phyloP scores from a whole-genome alignment of 129 eudicot species.

The Heracleum sosnowskyi region DNA sequence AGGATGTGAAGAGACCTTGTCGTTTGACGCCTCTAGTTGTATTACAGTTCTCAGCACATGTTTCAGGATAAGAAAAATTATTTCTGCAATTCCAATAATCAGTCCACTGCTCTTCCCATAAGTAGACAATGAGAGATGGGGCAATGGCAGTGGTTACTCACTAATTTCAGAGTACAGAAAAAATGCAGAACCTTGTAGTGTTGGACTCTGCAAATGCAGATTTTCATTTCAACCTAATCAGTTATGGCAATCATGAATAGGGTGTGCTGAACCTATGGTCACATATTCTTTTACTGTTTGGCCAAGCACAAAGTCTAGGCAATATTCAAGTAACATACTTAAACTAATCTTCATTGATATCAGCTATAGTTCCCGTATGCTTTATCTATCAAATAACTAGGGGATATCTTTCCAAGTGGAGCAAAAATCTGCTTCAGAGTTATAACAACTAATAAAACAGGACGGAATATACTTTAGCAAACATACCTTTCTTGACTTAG shows the following conservation, averaged over 20 bases:
- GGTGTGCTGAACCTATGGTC: background rate
- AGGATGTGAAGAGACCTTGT: too few species aligned
- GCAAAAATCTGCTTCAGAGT: background rate
- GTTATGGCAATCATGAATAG: background rate
- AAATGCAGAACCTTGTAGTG: background rate
- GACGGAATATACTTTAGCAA: background rate
- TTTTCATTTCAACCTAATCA: background rate
- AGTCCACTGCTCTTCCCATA: too few species aligned
- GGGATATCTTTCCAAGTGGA: background rate
- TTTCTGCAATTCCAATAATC: too few species aligned
- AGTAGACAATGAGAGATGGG: background rate
- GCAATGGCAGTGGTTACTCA: background rate
- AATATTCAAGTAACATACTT: background rate
- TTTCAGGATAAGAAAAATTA: too few species aligned
- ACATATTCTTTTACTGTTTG: background rate
- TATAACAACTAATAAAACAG: background rate
- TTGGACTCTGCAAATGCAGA: background rate
- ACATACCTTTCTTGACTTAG: constrained; percentile 73
- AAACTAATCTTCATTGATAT: background rate
- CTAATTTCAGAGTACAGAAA: background rate
- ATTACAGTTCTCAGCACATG: too few species aligned
- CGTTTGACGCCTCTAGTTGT: too few species aligned
- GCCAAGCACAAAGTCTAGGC: background rate
- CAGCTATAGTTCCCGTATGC: background rate
- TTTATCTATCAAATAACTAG: background rate